Evolutionary conservation across 108 stramenopile species (phyloP).

Genomic region (Chaetoceros tenuissimus): DNA sequence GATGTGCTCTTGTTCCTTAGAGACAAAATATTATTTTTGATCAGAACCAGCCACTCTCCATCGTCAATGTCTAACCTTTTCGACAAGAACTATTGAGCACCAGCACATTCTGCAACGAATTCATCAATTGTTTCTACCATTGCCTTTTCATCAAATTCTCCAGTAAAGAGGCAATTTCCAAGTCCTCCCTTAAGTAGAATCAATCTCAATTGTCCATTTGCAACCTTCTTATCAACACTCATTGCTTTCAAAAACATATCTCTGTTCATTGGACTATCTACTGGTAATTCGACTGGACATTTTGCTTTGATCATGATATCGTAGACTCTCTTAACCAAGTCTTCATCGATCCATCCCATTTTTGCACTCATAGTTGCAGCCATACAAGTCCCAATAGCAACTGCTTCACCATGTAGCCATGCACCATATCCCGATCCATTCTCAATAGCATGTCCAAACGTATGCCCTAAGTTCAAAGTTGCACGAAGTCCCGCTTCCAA

Average conservation of each 20-base stretch:
- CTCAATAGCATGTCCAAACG: slow-evolving; percentile 98
- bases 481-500: slow-evolving; percentile 90
- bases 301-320: slow-evolving; percentile 55
- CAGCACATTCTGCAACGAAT: slow-evolving; percentile 68
- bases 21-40: too few species aligned
- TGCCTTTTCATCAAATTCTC: slow-evolving; percentile 74
- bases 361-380: slow-evolving; percentile 86
- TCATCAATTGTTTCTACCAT: slow-evolving; percentile 81
- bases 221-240: slow-evolving; percentile 90
- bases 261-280: slow-evolving; percentile 70
- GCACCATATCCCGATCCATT: slow-evolving; percentile 89
- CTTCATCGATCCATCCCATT: slow-evolving; percentile 81
- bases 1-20: too few species aligned
- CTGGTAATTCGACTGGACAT: slow-evolving; percentile 64
- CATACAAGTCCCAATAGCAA: slow-evolving; percentile 93
- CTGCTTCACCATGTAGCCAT: slow-evolving; percentile 96
- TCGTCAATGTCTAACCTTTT: too few species aligned
- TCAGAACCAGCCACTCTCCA: too few species aligned
- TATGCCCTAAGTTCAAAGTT: slow-evolving; percentile 97
- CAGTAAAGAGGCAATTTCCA: slow-evolving; percentile 80
- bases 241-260: slow-evolving; percentile 72
- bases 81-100: too few species aligned
- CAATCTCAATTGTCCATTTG: slow-evolving; percentile 76
- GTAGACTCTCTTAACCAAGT: slow-evolving; percentile 51
- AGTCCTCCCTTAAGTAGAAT: slow-evolving; percentile 72